Evolutionary conservation across 164 flowering plant species (phyloP).

Genomic region (Sedum album): DNA sequence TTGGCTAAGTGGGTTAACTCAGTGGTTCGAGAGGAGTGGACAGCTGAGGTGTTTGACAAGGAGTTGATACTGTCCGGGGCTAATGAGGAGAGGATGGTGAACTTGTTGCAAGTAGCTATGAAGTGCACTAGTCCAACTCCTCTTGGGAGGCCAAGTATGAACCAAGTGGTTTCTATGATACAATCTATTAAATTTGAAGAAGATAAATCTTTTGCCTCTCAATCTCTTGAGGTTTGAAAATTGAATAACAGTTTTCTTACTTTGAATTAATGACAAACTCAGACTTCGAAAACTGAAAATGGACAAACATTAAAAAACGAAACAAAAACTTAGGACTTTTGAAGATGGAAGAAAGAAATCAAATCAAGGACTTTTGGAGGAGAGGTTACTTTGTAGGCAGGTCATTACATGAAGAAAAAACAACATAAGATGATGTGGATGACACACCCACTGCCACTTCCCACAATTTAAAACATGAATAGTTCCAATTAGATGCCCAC

Average conservation of each 20-base stretch:
- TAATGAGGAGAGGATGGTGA: slow-evolving; percentile 63
- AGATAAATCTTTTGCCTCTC: slow-evolving; percentile 19
- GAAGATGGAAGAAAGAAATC: slow-evolving; percentile 1
- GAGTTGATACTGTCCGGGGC: slow-evolving; percentile 34
- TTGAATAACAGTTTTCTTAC: too few relatives aligned
- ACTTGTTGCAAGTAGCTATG: slow-evolving; percentile 49
- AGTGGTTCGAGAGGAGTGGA: slow-evolving; percentile 65
- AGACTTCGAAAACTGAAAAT: too few relatives aligned
- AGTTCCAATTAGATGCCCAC: slow-evolving; percentile 6
- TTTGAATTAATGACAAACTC: too few relatives aligned
- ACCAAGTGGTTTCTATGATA: slow-evolving; percentile 44
- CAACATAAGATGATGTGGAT: background rate
- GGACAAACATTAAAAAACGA: too few relatives aligned
- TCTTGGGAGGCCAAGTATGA: slow-evolving; percentile 44
- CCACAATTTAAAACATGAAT: background rate
- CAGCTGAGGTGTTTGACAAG: slow-evolving; percentile 58
- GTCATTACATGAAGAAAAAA: background rate
- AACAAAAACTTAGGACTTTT: background rate
- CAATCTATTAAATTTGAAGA: slow-evolving; percentile 46
- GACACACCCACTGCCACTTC: background rate
- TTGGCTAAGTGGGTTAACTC: slow-evolving; percentile 56
- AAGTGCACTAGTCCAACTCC: slow-evolving; percentile 38
- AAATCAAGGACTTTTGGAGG: background rate
- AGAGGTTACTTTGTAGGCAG: slow-evolving; percentile 8
- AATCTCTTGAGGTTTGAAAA: background rate